Evolutionary conservation across 1,284 basidiomycete species (phyloP).

Genomic region (Cystobasidium pallidum): DNA sequence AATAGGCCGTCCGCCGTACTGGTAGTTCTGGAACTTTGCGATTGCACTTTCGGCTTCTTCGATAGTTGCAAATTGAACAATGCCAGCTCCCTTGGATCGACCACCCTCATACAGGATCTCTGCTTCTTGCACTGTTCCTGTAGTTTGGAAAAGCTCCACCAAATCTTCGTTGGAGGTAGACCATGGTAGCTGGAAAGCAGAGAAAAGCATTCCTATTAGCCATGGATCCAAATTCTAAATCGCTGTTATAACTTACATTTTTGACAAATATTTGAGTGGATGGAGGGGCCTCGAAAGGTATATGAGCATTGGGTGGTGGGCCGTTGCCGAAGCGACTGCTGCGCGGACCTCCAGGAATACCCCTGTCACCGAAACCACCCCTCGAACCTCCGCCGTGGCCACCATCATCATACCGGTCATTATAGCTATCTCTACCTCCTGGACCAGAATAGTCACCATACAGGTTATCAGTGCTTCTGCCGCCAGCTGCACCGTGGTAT

Average conservation of each 20-base stretch:
- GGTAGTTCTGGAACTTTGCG: slow-evolving; percentile 52
- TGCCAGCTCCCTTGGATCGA: slow-evolving; percentile 88
- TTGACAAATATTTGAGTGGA: slow-evolving; percentile 96
- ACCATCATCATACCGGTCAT: slow-evolving; percentile 57
- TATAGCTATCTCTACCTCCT: slow-evolving; percentile 64
- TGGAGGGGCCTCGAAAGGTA: slow-evolving; percentile 66
- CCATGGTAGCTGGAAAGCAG: slow-evolving; percentile 77
- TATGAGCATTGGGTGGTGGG: slow-evolving; percentile 8
- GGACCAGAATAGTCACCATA: slow-evolving; percentile 81
- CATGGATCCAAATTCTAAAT: no score
- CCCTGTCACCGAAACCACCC: slow-evolving; percentile 58
- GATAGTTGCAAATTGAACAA: slow-evolving; percentile 90
- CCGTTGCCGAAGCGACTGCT: slow-evolving; percentile 53
- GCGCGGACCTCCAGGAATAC: slow-evolving; percentile 47
- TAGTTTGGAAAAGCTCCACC: slow-evolving; percentile 97
- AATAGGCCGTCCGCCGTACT: slow-evolving; percentile 51
- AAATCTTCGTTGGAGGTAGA: slow-evolving; percentile 98
- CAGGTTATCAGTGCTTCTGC: slow-evolving; percentile 68
- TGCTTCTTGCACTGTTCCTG: slow-evolving; percentile 88
- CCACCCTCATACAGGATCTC: slow-evolving; percentile 81
- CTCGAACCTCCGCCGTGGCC: slow-evolving; percentile 55
- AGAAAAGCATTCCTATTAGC: neutral
- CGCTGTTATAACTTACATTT: slow-evolving; percentile 65
- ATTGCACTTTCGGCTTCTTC: slow-evolving; percentile 91
- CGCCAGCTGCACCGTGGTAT: slow-evolving; percentile 56